Percentiles rank a stretch among this genome's conserved stretches.
Conservation (phyloP, 140 eudicot species). For the Erigeron philadelphicus region DNA sequence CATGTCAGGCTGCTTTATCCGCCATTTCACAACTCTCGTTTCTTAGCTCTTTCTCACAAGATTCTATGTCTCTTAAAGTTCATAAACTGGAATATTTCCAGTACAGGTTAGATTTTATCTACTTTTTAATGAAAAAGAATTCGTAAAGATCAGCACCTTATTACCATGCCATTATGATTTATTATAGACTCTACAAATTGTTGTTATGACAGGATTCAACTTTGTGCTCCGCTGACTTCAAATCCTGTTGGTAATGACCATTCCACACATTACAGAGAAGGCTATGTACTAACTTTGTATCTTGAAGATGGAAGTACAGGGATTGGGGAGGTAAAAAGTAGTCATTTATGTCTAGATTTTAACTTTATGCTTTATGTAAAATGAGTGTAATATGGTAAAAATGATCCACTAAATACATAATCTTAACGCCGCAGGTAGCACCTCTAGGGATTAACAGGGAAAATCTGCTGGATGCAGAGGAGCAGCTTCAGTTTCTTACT, state of each 20-base stretch:
- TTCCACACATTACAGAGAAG: constrained; percentile 54
- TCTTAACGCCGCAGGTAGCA: constrained; percentile 55
- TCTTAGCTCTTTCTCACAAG: constrained; percentile 32
- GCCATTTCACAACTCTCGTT: constrained; percentile 46
- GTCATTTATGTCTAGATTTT: no score
- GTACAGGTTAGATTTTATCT: constrained; percentile 54
- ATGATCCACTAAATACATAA: no score
- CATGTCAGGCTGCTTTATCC: constrained; percentile 58
- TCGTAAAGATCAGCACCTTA: background rate
- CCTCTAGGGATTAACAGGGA: constrained; percentile 76
- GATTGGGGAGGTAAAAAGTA: constrained; percentile 67
- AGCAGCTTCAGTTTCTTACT: constrained; percentile 75
- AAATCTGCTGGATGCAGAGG: constrained; percentile 65
- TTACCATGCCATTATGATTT: background rate
- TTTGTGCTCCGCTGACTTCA: constrained; percentile 75
- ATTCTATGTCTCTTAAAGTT: constrained; percentile 32
- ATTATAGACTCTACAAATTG: constrained; percentile 4
- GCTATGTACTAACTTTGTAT: constrained; percentile 58
- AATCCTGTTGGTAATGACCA: constrained; percentile 33
- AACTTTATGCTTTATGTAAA: no score
- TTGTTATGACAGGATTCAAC: constrained; percentile 55
- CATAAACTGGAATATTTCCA: constrained; percentile 53
- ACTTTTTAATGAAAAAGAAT: background rate
- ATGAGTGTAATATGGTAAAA: no score
- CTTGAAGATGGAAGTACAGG: constrained; percentile 89